Percentiles rank a stretch among this genome's conserved stretches.
These are phyloP conservation scores for Serpula lacrymans DNA, from an alignment of 768 basidiomycete species.

Conservation along the genomic window DNA sequence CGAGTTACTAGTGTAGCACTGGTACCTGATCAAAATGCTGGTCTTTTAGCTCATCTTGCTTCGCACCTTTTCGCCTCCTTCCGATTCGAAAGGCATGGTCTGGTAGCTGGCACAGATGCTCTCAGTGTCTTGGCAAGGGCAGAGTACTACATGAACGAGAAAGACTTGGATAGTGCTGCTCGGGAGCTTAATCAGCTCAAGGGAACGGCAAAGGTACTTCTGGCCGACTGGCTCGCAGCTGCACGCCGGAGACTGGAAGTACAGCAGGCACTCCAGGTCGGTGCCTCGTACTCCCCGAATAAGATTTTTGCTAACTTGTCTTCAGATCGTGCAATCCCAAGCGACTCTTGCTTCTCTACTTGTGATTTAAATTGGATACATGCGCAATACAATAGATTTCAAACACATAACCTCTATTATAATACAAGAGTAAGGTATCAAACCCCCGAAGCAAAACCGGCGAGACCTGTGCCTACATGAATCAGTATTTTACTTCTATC, in stretches of 20 bases:
- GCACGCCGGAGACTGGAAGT: slow-evolving; percentile 87
- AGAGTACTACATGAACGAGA: slow-evolving; percentile 85
- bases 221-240: slow-evolving; percentile 88
- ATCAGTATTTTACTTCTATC: neutral
- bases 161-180: slow-evolving; percentile 80
- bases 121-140: slow-evolving; percentile 85
- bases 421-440: neutral
- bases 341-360: slow-evolving; percentile 80
- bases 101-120: slow-evolving; percentile 75
- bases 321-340: slow-evolving; percentile 76
- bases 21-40: slow-evolving; percentile 88
- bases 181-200: slow-evolving; percentile 89
- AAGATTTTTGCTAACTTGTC: slow-evolving; percentile 15
- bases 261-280: slow-evolving; percentile 85
- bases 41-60: slow-evolving; percentile 81
- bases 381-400: slow-evolving; percentile 14
- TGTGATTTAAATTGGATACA: slow-evolving; percentile 49
- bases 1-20: slow-evolving; percentile 86
- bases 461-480: neutral
- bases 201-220: slow-evolving; percentile 71
- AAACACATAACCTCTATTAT: neutral
- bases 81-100: slow-evolving; percentile 76
- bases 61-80: slow-evolving; percentile 74
- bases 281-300: slow-evolving; percentile 4
- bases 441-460: neutral